These are phyloP conservation scores for Naganishia onofrii DNA, from an alignment of 768 basidiomycete species.

Conservation along the genomic window DNA sequence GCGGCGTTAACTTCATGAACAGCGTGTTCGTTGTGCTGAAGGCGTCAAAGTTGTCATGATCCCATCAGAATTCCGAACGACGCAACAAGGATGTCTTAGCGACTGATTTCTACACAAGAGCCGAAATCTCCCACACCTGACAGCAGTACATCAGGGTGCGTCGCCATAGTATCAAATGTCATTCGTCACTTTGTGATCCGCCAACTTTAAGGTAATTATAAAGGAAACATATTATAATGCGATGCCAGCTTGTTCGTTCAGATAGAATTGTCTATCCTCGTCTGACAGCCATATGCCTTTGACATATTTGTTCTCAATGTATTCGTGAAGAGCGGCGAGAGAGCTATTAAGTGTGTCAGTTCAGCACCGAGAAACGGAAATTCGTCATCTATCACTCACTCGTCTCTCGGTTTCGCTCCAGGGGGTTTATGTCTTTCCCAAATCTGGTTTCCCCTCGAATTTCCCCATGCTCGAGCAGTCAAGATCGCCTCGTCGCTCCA, in stretches of 20 bases:
- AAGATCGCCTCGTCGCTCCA: slow-evolving; percentile 47
- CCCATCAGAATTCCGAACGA: no score
- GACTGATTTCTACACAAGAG: no score
- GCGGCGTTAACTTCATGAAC: no score
- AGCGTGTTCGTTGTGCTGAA: no score
- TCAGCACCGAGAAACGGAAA: not conserved
- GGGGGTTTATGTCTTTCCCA: slow-evolving; percentile 43
- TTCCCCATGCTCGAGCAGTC: slow-evolving; percentile 46
- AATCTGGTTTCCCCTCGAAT: slow-evolving; percentile 42
- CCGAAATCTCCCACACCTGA: no score
- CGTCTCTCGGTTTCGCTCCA: slow-evolving; percentile 36
- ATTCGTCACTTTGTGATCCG: no score
- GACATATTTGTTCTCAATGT: slow-evolving; percentile 47
- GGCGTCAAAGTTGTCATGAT: no score
- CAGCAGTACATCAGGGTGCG: no score
- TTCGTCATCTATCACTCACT: slow-evolving; percentile 39
- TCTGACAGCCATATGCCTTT: slow-evolving; percentile 45
- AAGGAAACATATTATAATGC: slow-evolving; percentile 25
- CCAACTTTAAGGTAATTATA: not conserved
- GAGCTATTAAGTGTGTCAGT: slow-evolving; percentile 9
- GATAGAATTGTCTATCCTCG: slow-evolving; percentile 33
- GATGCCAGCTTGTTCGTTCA: slow-evolving; percentile 23
- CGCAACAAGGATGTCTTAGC: no score
- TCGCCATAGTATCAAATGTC: no score
- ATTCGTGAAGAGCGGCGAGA: slow-evolving; percentile 33